phyloP scores from a whole-genome alignment of 208 protist species.

The Spongospora subterranea region DNA sequence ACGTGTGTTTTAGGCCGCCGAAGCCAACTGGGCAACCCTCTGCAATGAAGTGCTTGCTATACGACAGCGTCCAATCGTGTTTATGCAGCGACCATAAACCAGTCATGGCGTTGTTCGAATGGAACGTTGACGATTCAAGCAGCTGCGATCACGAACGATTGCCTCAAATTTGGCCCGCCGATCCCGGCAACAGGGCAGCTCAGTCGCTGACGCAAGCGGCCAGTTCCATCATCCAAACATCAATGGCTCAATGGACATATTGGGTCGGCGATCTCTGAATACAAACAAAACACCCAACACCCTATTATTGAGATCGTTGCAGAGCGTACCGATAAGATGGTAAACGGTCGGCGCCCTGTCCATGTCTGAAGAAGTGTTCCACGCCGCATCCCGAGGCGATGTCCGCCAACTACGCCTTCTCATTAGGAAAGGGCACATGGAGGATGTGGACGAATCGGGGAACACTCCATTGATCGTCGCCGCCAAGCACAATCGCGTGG shows the following conservation, averaged over 20 bases:
- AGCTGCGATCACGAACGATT: background rate
- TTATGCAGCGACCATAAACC: background rate
- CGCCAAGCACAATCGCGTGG: background rate
- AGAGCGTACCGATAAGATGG: background rate
- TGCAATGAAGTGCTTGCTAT: background rate
- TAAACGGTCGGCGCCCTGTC: background rate
- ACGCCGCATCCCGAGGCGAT: slow-evolving; percentile 29
- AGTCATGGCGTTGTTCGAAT: background rate
- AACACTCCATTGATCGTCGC: slow-evolving; percentile 24
- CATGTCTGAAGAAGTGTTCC: slow-evolving; percentile 14
- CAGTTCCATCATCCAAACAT: background rate
- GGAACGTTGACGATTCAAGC: background rate
- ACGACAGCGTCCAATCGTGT: background rate
- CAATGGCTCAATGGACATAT: background rate
- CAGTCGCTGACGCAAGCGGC: background rate
- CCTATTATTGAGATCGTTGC: background rate
- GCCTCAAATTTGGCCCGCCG: background rate
- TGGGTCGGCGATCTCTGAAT: background rate
- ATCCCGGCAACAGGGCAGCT: background rate
- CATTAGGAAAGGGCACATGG: slow-evolving; percentile 16
- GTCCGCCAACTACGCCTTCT: slow-evolving; percentile 15
- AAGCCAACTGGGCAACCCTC: background rate
- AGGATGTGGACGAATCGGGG: background rate
- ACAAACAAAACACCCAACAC: background rate
- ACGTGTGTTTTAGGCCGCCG: background rate